Evolutionary conservation across 2,329 filamentous ascomycete species (phyloP).

Genomic region (Calonectria honghensis): DNA sequence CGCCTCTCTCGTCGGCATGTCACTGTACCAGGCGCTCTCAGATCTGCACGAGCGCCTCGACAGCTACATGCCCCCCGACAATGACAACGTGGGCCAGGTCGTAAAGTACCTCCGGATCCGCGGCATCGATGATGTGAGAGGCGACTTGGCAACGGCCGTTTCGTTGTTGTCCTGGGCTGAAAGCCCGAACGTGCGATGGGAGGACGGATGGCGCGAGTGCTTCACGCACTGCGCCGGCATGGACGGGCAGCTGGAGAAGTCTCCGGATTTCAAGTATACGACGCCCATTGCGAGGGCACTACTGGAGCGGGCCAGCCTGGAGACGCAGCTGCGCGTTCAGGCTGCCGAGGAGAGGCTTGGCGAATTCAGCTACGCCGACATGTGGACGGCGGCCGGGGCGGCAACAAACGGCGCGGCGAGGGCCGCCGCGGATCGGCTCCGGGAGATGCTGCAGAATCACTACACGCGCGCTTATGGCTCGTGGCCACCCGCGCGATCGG

Average conservation of each 20-base stretch:
- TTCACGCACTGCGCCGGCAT: slow-evolving; percentile 81
- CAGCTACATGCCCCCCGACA: slow-evolving; percentile 73
- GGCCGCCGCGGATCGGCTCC: slow-evolving; percentile 75
- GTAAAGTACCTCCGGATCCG: slow-evolving; percentile 76
- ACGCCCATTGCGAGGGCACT: slow-evolving; percentile 78
- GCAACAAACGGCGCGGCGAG: slow-evolving; percentile 65
- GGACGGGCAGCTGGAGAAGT: slow-evolving; percentile 71
- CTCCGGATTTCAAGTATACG: slow-evolving; percentile 74
- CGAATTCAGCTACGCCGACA: slow-evolving; percentile 76
- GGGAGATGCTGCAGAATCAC: slow-evolving; percentile 75
- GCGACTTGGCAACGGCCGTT: slow-evolving; percentile 75
- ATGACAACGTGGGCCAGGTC: slow-evolving; percentile 75
- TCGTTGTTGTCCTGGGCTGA: slow-evolving; percentile 81
- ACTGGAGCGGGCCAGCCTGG: slow-evolving; percentile 76
- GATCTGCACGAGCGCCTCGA: slow-evolving; percentile 78
- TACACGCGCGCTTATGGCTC: slow-evolving; percentile 74
- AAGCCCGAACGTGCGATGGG: slow-evolving; percentile 76
- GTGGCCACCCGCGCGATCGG: slow-evolving; percentile 75
- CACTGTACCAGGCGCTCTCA: slow-evolving; percentile 77
- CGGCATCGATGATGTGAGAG: slow-evolving; percentile 78
- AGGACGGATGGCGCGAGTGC: slow-evolving; percentile 80
- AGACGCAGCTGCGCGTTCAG: slow-evolving; percentile 77
- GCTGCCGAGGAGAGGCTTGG: slow-evolving; percentile 77
- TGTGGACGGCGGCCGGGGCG: slow-evolving; percentile 74
- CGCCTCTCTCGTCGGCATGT: slow-evolving; percentile 78